These are phyloP conservation scores for Cephalotrichum gorgonifer DNA, from an alignment of 2,329 filamentous ascomycete species.

Conservation along the genomic window DNA sequence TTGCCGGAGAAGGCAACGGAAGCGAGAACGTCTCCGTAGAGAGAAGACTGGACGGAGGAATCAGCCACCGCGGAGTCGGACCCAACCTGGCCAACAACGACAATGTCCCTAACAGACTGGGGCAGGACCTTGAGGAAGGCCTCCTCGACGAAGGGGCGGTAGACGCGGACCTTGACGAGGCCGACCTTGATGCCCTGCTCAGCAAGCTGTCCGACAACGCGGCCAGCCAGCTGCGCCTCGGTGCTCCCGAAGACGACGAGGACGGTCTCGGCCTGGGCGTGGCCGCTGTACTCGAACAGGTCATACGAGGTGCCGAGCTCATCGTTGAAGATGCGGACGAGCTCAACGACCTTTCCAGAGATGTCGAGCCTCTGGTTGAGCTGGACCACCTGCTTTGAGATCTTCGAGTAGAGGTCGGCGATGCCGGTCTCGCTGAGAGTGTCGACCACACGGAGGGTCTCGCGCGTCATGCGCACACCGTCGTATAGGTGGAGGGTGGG, in stretches of 20 bases:
- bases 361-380: conserved; percentile 61
- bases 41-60: conserved; percentile 64
- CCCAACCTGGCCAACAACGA: conserved; percentile 80
- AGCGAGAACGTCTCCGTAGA: conserved; percentile 87
- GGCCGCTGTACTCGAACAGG: conserved; percentile 89
- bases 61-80: conserved; percentile 66
- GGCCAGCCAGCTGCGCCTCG: conserved; percentile 75
- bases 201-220: conserved; percentile 65
- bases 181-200: conserved; percentile 69
- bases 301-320: conserved; percentile 91
- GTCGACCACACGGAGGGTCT: conserved; percentile 74
- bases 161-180: conserved; percentile 83
- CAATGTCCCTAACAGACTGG: conserved; percentile 61
- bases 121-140: conserved; percentile 80
- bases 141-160: conserved; percentile 91
- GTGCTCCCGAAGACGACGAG: conserved; percentile 88
- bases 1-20: conserved; percentile 69
- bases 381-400: conserved; percentile 50
- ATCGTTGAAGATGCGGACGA: conserved; percentile 69
- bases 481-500: conserved; percentile 87
- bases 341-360: conserved; percentile 59
- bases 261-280: conserved; percentile 68
- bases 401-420: conserved; percentile 55
- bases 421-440: conserved; percentile 65
- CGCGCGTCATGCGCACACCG: conserved; percentile 70